Conservation (phyloP, 2,329 filamentous ascomycete species). For the Huntiella omanensis region DNA sequence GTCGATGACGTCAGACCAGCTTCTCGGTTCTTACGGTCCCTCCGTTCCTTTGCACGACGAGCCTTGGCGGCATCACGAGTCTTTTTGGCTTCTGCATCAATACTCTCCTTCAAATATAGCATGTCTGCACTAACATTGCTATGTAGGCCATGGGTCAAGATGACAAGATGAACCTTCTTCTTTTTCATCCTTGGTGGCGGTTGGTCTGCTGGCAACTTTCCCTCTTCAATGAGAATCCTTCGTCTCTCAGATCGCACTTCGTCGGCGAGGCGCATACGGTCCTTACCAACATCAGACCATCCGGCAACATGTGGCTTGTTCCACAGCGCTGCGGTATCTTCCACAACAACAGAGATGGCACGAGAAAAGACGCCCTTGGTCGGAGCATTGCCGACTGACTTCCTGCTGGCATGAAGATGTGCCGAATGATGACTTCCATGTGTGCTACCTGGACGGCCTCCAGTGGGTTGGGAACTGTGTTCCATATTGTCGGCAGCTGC, state of each 20-base stretch:
- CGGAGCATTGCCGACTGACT: background rate
- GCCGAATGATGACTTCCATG: slow-evolving; percentile 38
- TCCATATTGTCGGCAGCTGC: slow-evolving; percentile 20
- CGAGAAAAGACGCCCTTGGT: slow-evolving; percentile 63
- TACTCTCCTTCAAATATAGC: slow-evolving; percentile 93
- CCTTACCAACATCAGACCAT: slow-evolving; percentile 29
- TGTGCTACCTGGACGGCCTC: slow-evolving; percentile 2
- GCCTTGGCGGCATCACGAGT: slow-evolving; percentile 50
- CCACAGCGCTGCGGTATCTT: slow-evolving; percentile 82
- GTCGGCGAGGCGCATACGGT: slow-evolving; percentile 11
- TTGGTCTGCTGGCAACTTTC: slow-evolving; percentile 2
- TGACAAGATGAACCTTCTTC: slow-evolving; percentile 74
- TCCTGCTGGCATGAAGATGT: slow-evolving; percentile 29
- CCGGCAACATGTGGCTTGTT: slow-evolving; percentile 71
- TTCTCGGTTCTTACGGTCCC: slow-evolving; percentile 14
- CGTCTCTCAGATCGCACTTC: slow-evolving; percentile 10
- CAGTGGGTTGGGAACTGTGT: background rate
- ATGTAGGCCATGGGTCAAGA: slow-evolving; percentile 86
- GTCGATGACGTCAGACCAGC: background rate
- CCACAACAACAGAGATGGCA: slow-evolving; percentile 57
- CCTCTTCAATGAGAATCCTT: slow-evolving; percentile 2
- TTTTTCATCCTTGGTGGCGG: slow-evolving; percentile 26
- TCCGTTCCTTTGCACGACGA: slow-evolving; percentile 33
- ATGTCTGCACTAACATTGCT: slow-evolving; percentile 93
- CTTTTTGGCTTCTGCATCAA: slow-evolving; percentile 63